Percentiles rank a stretch among this genome's conserved stretches.
These are phyloP conservation scores for Hyphopichia burtonii DNA, from an alignment of 1,139 yeast species.

Conservation along the genomic window DNA sequence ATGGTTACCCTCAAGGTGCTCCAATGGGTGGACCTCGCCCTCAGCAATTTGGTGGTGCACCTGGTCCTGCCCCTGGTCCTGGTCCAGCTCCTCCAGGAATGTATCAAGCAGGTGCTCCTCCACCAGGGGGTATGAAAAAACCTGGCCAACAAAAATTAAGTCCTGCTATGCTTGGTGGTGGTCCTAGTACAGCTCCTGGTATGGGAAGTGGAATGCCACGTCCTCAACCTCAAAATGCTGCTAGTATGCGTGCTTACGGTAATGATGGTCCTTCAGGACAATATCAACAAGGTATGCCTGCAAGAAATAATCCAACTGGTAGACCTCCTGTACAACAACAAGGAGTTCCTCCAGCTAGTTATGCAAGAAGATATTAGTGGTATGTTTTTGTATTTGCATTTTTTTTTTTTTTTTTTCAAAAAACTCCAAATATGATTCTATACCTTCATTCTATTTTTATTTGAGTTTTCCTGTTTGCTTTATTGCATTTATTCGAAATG, in stretches of 20 bases:
- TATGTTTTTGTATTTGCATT: neutral
- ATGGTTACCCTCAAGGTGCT: slow-evolving; percentile 10
- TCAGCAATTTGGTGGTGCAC: neutral
- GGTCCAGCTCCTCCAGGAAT: neutral
- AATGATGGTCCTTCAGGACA: slow-evolving; percentile 2
- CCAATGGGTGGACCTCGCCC: slow-evolving; percentile 3
- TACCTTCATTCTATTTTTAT: neutral
- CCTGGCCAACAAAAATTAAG: neutral
- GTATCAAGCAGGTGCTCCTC: slow-evolving; percentile 1
- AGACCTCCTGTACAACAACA: slow-evolving; percentile 5
- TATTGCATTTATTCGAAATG: neutral
- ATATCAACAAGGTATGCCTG: slow-evolving; percentile 4
- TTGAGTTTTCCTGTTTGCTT: neutral
- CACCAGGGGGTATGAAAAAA: slow-evolving; percentile 1
- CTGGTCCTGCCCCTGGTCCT: neutral
- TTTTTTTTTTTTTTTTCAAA: too few species aligned
- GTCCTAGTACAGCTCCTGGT: neutral
- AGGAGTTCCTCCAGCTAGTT: slow-evolving; percentile 2
- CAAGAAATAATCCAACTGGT: neutral
- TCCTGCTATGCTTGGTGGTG: neutral
- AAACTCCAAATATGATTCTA: too few species aligned
- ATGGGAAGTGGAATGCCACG: slow-evolving; percentile 4
- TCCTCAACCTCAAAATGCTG: slow-evolving; percentile 12
- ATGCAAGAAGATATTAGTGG: slow-evolving; percentile 4
- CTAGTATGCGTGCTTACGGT: slow-evolving; percentile 10